Percentiles rank a stretch among this genome's conserved stretches.
Conservation (phyloP, 73 alveolate genomes). For the Uronychia setigera region DNA sequence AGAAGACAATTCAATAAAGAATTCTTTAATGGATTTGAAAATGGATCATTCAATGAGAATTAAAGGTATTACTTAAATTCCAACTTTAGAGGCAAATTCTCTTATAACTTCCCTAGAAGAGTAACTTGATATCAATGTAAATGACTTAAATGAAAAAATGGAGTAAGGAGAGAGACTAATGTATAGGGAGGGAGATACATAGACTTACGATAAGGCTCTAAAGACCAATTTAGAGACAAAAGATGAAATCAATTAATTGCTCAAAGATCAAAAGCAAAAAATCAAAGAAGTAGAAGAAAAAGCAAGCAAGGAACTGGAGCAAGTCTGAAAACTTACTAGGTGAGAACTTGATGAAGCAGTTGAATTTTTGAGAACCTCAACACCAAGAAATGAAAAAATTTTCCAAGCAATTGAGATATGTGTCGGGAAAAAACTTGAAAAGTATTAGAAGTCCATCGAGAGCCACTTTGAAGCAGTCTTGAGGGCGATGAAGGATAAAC, state of each 20-base stretch:
- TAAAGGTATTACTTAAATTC: neutral
- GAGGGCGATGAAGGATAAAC: neutral
- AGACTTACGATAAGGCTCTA: neutral
- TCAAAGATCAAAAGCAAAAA: neutral
- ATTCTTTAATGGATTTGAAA: neutral
- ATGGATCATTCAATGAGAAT: neutral
- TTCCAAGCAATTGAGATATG: neutral
- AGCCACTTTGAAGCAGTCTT: neutral
- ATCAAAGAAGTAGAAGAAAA: neutral
- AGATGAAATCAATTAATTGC: neutral
- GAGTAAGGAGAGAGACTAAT: neutral
- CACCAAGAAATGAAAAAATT: neutral
- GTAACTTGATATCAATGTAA: neutral
- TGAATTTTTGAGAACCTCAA: neutral
- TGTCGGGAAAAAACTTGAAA: neutral
- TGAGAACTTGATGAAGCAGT: neutral
- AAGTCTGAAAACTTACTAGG: neutral
- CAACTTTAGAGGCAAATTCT: neutral
- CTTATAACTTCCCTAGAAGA: neutral
- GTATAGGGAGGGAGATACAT: neutral
- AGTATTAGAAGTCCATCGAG: neutral
- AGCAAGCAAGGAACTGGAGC: neutral
- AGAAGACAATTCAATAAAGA: neutral
- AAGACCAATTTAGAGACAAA: neutral
- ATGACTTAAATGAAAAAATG: neutral